These are phyloP conservation scores for Boletus patriciae DNA, from an alignment of 768 basidiomycete species.

Conservation along the genomic window DNA sequence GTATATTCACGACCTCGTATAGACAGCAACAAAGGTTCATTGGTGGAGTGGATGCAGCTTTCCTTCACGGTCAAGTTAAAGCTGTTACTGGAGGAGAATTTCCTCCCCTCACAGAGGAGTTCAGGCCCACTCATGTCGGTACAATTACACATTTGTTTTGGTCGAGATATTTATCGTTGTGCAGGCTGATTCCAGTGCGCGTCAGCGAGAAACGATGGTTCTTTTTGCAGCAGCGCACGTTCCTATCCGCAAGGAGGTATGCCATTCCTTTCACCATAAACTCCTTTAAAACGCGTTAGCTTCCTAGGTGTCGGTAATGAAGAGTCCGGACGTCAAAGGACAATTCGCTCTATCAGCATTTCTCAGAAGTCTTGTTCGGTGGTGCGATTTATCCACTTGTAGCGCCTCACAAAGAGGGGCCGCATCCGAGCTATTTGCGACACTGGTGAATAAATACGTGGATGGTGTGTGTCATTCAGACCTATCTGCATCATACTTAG, in stretches of 20 bases:
- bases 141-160: neutral
- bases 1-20: conserved; percentile 1
- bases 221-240: conserved; percentile 69
- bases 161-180: neutral
- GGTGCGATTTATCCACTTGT: conserved; percentile 53
- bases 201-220: conserved; percentile 62
- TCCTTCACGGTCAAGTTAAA: conserved; percentile 45
- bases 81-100: conserved; percentile 57
- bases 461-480: conserved; percentile 51
- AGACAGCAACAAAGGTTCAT: conserved; percentile 65
- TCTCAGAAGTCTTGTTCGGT: conserved; percentile 54
- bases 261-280: conserved; percentile 9
- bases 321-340: conserved; percentile 34
- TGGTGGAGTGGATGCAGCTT: conserved; percentile 39
- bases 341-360: conserved; percentile 51
- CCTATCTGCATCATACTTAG: neutral
- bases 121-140: conserved; percentile 56
- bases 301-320: conserved; percentile 42
- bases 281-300: neutral
- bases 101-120: conserved; percentile 32
- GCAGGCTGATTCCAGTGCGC: conserved; percentile 19
- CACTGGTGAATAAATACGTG: conserved; percentile 76
- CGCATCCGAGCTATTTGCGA: conserved; percentile 56
- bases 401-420: conserved; percentile 54
- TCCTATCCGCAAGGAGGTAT: conserved; percentile 65